Evolutionary conservation across 306 rosid genomes (phyloP), one percentile per base, ranked within the genome.

Genomic region (Phaseolus lunatus): DNA sequence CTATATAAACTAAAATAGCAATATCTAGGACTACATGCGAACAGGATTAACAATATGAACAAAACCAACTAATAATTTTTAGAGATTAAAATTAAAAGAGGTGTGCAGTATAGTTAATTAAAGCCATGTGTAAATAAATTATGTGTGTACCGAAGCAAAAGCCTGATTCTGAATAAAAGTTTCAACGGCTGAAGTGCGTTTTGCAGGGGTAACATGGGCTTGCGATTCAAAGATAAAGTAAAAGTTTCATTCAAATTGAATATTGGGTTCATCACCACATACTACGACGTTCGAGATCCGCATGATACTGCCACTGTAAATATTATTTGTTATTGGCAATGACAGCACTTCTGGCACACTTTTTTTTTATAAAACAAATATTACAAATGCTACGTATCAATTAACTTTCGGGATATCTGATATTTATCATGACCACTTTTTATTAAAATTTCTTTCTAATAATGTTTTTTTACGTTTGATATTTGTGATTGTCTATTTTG

Each of bases 131-230:
- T 31, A 59, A 14, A 24, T 33, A 22, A 70, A 70, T 2, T 39
- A 4, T 22, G 10, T 4, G 23, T n/a, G 18, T 24, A 2, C 15
- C 57, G 20, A n/a, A 12, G 29, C 27, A 47, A 0, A 10, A 6
- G 64, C 41, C 39, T 56, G 24, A 4, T 75, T 81, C 73, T 75
- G 16, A 81, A 75, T 48, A 15, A 67, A n/a, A 35, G 41, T 13
- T 61, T 59, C 18, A 39, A 11, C 19, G 54, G 48, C 35, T 44
- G 71, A 58, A 49, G 16, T 47, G 43, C 52, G 5, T 72, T 65
- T 83, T 61, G 72, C 80, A 78, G 67, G 61, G 59, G 19, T n/a
- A 10, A 23, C 56, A 14, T 37, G 72, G 31, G 22, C 35, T 54
- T 58, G 33, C 7, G 7, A 52, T 26, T 50, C 54, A 31, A 70